These are phyloP conservation scores for Macrolepiota fuliginosa DNA, from an alignment of 768 basidiomycete genomes.

Conservation along the genomic window DNA sequence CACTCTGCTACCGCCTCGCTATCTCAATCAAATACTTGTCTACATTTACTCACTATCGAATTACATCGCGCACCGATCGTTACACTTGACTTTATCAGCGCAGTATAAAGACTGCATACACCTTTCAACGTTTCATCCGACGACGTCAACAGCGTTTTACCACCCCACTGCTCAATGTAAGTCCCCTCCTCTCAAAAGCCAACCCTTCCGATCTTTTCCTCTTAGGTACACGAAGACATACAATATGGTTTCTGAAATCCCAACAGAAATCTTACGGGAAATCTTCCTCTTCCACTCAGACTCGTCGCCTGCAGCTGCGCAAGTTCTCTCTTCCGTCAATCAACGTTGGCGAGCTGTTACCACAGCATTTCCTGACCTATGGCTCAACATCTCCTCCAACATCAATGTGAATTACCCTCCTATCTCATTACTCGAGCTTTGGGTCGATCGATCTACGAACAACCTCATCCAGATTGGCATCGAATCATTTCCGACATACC, in stretches of 20 bases:
- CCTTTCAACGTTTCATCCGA: too few species aligned
- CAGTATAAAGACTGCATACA: too few species aligned
- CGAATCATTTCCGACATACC: constrained; percentile 7
- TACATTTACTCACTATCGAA: too few species aligned
- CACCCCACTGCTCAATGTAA: neutral
- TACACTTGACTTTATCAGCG: too few species aligned
- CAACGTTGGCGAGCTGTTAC: neutral
- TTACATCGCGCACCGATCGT: too few species aligned
- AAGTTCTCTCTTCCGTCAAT: neutral
- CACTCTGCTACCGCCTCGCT: too few species aligned
- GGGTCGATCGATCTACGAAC: neutral
- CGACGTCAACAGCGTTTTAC: too few species aligned
- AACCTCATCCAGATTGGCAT: neutral
- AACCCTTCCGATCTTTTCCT: neutral
- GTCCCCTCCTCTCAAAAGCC: neutral
- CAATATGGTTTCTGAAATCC: neutral
- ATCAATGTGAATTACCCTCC: neutral
- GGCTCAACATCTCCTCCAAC: neutral
- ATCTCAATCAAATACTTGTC: too few species aligned
- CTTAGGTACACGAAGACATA: neutral
- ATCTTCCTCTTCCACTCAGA: neutral
- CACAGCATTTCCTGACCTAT: neutral
- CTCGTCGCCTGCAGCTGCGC: neutral
- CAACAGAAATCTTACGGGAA: neutral
- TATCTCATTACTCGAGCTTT: neutral